These are phyloP conservation scores for Alternaria alternata DNA, from an alignment of 2,329 filamentous ascomycete species.

Conservation along the genomic window DNA sequence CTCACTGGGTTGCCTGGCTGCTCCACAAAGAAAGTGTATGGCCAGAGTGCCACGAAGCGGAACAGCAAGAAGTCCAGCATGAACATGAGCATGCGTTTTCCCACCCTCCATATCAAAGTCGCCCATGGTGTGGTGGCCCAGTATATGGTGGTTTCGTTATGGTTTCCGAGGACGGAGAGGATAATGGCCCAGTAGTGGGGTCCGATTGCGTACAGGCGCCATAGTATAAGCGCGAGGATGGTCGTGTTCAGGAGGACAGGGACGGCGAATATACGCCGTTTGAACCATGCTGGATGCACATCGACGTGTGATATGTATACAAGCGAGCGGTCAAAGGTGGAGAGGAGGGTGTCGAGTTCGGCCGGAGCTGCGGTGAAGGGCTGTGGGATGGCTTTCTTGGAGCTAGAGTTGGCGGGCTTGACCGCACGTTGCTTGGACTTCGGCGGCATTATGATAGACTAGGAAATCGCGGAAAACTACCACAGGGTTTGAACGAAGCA, in stretches of 20 bases:
- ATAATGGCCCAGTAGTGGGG: conserved; percentile 78
- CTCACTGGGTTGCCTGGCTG: conserved; percentile 68
- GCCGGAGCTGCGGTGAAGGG: conserved; percentile 70
- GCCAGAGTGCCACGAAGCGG: conserved; percentile 57
- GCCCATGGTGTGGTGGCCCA: conserved; percentile 61
- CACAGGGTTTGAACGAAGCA: background rate
- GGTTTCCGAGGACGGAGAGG: conserved; percentile 69
- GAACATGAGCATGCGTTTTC: conserved; percentile 70
- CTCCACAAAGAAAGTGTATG: conserved; percentile 65
- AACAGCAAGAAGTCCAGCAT: conserved; percentile 73
- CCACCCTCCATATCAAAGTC: conserved; percentile 65
- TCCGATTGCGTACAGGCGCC: conserved; percentile 72
- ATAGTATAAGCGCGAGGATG: conserved; percentile 70
- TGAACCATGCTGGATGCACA: conserved; percentile 71
- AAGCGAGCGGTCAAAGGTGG: conserved; percentile 70
- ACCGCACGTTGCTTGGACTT: conserved; percentile 29
- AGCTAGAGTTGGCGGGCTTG: conserved; percentile 12
- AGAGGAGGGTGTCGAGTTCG: conserved; percentile 70
- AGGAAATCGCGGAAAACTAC: background rate
- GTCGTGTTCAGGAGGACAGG: conserved; percentile 78
- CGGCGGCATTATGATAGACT: conserved; percentile 26
- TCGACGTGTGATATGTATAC: conserved; percentile 90
- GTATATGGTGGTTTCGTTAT: conserved; percentile 72
- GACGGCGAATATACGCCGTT: conserved; percentile 82
- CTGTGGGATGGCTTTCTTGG: conserved; percentile 50